These are phyloP conservation scores for Allomyces macrogynus DNA, from an alignment of 192 early-diverging fungal genomes.

Conservation along the genomic window DNA sequence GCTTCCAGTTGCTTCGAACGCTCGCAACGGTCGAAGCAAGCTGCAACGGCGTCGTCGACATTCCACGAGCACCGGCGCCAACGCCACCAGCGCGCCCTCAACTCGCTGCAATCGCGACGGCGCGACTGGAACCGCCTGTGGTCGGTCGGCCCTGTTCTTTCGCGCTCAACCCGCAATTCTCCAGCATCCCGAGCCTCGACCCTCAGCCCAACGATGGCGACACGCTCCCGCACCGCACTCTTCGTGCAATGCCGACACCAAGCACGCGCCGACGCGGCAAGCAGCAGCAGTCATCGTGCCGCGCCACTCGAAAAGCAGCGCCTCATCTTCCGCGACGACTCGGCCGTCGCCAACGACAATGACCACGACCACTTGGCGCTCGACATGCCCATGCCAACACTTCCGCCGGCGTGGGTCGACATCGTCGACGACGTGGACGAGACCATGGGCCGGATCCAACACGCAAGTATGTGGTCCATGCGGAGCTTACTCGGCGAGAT, in stretches of 20 bases:
- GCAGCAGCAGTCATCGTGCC: constrained; percentile 16
- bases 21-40: too few relatives aligned
- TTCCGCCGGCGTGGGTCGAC: constrained; percentile 89
- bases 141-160: too few relatives aligned
- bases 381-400: constrained; percentile 67
- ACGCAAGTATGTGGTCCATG: constrained; percentile 22
- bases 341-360: constrained; percentile 25
- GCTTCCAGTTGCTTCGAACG: too few relatives aligned
- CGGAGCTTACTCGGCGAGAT: constrained; percentile 4
- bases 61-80: too few relatives aligned
- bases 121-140: too few relatives aligned
- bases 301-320: constrained; percentile 13
- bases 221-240: constrained; percentile 70
- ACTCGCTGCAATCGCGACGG: too few relatives aligned
- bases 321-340: constrained; percentile 25
- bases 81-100: too few relatives aligned
- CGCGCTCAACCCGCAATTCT: too few relatives aligned
- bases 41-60: too few relatives aligned
- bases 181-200: too few relatives aligned
- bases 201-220: constrained; percentile 34
- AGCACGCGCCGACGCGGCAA: constrained; percentile 45
- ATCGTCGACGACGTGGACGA: constrained; percentile 72
- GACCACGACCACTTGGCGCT: constrained; percentile 51
- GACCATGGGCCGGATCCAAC: constrained; percentile 38
- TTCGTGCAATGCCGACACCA: constrained; percentile 80